Conservation (phyloP, 2,329 filamentous ascomycete genomes). For the Colletotrichum sp. region DNA sequence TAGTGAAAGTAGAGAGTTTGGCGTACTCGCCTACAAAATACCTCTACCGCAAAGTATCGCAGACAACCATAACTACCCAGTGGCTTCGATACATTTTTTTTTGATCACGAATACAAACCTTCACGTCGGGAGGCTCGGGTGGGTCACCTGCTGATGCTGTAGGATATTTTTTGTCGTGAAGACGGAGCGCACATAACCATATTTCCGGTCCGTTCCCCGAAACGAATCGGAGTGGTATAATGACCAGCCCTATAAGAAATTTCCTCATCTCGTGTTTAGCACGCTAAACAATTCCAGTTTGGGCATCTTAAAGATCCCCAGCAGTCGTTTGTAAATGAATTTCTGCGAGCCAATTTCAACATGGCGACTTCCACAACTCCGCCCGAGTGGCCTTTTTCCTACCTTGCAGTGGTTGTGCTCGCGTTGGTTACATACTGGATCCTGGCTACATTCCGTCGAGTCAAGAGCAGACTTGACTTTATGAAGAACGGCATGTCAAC, state of each 20-base stretch:
- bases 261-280: rapidly evolving
- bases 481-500: neutral
- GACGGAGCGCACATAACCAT: rapidly evolving
- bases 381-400: neutral
- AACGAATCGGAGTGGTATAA: rapidly evolving
- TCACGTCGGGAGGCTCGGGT: neutral
- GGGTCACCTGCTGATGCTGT: neutral
- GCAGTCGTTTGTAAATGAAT: neutral
- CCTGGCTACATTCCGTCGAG: neutral
- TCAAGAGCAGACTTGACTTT: neutral
- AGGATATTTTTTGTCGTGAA: neutral
- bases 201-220: neutral
- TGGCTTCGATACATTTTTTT: neutral
- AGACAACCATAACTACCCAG: neutral
- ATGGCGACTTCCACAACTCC: neutral
- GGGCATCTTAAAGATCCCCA: neutral
- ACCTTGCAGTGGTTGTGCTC: neutral
- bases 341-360: neutral
- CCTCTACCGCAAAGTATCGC: neutral
- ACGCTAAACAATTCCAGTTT: rapidly evolving
- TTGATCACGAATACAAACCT: neutral
- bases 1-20: neutral
- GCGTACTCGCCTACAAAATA: neutral
- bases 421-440: rapidly evolving
- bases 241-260: rapidly evolving